Evolutionary conservation across 768 basidiomycete genomes (phyloP).

Genomic region (Tricholoma furcatifolium): DNA sequence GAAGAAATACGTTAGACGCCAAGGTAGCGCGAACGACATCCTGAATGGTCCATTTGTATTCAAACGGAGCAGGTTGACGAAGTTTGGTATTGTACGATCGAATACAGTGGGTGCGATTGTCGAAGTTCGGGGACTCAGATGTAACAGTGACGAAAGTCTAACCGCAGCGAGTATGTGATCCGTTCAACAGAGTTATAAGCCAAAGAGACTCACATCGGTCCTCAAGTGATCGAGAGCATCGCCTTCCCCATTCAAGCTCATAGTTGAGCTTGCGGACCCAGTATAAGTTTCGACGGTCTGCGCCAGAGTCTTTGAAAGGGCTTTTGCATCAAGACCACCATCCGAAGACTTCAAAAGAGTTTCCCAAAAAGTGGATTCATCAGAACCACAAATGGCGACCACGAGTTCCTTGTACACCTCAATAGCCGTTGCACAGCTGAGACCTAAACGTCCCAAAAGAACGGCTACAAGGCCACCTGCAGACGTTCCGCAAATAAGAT

Average conservation of each 20-base stretch:
- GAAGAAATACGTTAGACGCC: conserved; percentile 18
- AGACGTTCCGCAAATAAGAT: conserved; percentile 28
- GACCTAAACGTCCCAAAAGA: conserved; percentile 25
- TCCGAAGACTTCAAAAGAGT: conserved; percentile 5
- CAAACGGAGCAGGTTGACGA: conserved; percentile 5
- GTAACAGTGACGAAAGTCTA: conserved; percentile 24
- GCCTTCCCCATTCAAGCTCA: neutral
- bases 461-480: conserved; percentile 26
- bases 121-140: conserved; percentile 20
- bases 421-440: conserved; percentile 25
- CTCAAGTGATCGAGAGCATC: conserved; percentile 7
- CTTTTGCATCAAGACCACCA: conserved; percentile 9
- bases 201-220: conserved; percentile 8
- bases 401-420: conserved; percentile 20
- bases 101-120: conserved; percentile 20
- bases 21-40: conserved; percentile 20
- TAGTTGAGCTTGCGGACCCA: conserved; percentile 3
- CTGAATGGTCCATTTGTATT: conserved; percentile 21
- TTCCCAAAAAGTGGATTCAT: conserved; percentile 18
- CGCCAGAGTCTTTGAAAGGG: conserved; percentile 1
- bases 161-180: neutral
- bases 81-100: conserved; percentile 20
- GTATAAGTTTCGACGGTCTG: conserved; percentile 3
- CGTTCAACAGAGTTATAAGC: too few species aligned
- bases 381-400: conserved; percentile 11